These are phyloP conservation scores for Cercophora scortea DNA, from an alignment of 495 filamentous ascomycete genomes.

Conservation along the genomic window DNA sequence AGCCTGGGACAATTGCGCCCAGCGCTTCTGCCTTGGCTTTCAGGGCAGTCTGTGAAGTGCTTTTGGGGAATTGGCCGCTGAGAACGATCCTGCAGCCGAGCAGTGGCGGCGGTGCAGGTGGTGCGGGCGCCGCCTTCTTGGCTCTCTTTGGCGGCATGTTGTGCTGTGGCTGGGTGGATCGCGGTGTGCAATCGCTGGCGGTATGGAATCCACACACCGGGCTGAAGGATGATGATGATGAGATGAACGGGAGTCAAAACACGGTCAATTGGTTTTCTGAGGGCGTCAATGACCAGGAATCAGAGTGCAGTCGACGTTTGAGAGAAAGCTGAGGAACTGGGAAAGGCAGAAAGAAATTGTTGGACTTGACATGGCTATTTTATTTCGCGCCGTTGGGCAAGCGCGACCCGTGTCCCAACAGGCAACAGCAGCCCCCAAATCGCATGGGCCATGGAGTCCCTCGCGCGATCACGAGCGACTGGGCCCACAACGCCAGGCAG, in stretches of 20 bases:
- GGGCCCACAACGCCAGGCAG: slow-evolving; percentile 1
- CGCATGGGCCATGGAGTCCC: background rate
- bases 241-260: background rate
- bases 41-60: slow-evolving; percentile 37
- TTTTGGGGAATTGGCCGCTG: slow-evolving; percentile 50
- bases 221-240: background rate
- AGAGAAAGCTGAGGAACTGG: background rate
- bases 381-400: background rate
- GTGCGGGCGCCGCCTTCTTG: slow-evolving; percentile 17
- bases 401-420: slow-evolving; percentile 14
- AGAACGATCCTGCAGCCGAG: slow-evolving; percentile 46
- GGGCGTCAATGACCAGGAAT: background rate
- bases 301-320: background rate
- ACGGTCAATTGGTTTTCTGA: background rate
- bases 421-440: slow-evolving; percentile 14
- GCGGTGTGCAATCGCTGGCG: background rate
- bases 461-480: slow-evolving; percentile 12
- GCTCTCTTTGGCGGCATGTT: slow-evolving; percentile 19
- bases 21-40: slow-evolving; percentile 37
- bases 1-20: slow-evolving; percentile 40
- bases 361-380: background rate
- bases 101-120: slow-evolving; percentile 23
- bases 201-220: background rate
- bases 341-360: background rate
- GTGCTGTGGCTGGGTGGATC: background rate